Evolutionary conservation across 73 alveolate species (phyloP).

Genomic region (Paraurostyla sp.): DNA sequence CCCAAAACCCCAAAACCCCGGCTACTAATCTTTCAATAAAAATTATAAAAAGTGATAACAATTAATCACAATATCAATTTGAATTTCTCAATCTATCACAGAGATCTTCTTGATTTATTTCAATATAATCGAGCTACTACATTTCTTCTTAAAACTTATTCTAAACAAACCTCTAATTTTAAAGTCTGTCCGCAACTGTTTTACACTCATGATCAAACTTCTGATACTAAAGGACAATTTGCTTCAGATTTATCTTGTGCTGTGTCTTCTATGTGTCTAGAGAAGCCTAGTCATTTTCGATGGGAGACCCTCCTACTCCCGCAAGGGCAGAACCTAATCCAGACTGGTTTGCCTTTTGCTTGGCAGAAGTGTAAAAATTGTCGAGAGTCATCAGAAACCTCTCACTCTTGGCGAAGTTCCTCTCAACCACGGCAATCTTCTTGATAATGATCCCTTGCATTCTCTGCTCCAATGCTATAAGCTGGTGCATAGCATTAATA

Average conservation of each 20-base stretch:
- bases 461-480: conserved; percentile 37
- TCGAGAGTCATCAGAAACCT: conserved; percentile 40
- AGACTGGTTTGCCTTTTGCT: neutral
- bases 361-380: conserved; percentile 7
- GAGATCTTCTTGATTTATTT: neutral
- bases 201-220: conserved; percentile 15
- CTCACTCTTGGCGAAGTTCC: conserved; percentile 50
- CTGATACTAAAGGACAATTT: conserved; percentile 32
- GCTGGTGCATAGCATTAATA: neutral
- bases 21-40: no score
- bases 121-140: neutral
- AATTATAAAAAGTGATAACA: no score
- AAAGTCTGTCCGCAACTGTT: neutral
- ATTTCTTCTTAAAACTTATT: conserved; percentile 28
- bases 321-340: neutral
- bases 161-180: neutral
- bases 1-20: no score
- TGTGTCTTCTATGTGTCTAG: conserved; percentile 42
- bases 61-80: conserved; percentile 8
- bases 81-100: neutral
- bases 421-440: conserved; percentile 50
- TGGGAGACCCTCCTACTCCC: neutral
- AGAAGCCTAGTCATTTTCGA: conserved; percentile 18
- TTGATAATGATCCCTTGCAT: conserved; percentile 18
- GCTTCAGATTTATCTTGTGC: conserved; percentile 25